Conservation (phyloP, 352 stramenopile species). For the Phytophthora idaei region DNA sequence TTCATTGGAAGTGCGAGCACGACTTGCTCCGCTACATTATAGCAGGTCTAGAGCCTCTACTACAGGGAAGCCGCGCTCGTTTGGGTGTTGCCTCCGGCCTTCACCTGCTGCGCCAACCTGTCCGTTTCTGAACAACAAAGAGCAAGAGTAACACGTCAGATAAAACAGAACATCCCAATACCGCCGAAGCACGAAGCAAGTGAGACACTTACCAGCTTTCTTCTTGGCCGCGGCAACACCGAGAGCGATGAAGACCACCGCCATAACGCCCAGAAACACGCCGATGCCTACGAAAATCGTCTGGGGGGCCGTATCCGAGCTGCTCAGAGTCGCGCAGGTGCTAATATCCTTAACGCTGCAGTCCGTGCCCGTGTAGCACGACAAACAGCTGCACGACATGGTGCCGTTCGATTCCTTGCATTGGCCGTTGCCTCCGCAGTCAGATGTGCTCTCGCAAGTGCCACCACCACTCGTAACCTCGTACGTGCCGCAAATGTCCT, state of each 20-base stretch:
- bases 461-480: conserved; percentile 66
- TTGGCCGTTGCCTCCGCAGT: conserved; percentile 80
- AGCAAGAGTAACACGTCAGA: conserved; percentile 15
- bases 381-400: conserved; percentile 72
- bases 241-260: conserved; percentile 76
- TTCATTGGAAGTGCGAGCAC: conserved; percentile 22
- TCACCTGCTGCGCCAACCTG: conserved; percentile 67
- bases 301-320: conserved; percentile 62
- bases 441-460: conserved; percentile 63
- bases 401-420: conserved; percentile 67
- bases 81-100: conserved; percentile 49
- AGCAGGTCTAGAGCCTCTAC: conserved; percentile 35
- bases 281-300: conserved; percentile 78
- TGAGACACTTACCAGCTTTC: conserved; percentile 58
- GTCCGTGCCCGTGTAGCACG: conserved; percentile 78
- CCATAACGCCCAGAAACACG: conserved; percentile 74
- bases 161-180: background rate
- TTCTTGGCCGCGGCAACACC: conserved; percentile 73
- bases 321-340: conserved; percentile 67
- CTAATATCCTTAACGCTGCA: conserved; percentile 81
- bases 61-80: conserved; percentile 41
- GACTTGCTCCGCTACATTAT: conserved; percentile 10
- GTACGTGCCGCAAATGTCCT: conserved; percentile 78
- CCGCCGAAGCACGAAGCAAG: background rate
- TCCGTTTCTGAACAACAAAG: conserved; percentile 54